Evolutionary conservation across 805 yeast species (phyloP), one percentile per base, ranked within the genome.

Genomic region (Wickerhamomyces chambardii): DNA sequence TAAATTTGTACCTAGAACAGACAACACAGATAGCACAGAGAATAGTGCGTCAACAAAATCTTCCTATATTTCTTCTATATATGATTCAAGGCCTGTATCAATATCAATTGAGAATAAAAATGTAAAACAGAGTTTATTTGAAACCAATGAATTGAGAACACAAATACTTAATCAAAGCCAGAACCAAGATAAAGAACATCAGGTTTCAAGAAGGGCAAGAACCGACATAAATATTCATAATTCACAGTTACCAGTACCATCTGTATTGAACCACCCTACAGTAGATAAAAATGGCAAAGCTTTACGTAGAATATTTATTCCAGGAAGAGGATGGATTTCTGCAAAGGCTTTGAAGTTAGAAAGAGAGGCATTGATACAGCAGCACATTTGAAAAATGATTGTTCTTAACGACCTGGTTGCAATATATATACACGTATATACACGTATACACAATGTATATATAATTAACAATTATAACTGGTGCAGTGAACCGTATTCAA

Each of bases 321-420:
- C 73, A 1, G 66, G 65, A 10, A 48, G 64, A 29, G 78, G 79
- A 0, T 73, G 79, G 79, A 53, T 66, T 1, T 50, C 69, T 2
- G 31, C 36, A n/a, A 46, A 38, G 25, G 30, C 26, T 15, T 36
- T 42, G 37, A 35, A 42, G 27, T 34, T 24, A 21, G 54, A 51
- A 25, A 42, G 37, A 15, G 27, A 25, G 11, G 7, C 10, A 8
- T 10, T 19, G 7, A 2, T 19, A 19, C 22, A 19, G 4, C n/a
- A n/a, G n/a, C n/a, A n/a, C n/a, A n/a, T n/a, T n/a, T n/a, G n/a
- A n/a, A n/a, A n/a, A n/a, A n/a, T n/a, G n/a, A n/a, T n/a, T n/a
- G n/a, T n/a, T n/a, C n/a, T n/a, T n/a, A n/a, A n/a, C n/a, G n/a
- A n/a, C n/a, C n/a, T n/a, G n/a, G n/a, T n/a, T n/a, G n/a, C n/a